These are phyloP conservation scores for Eucalyptus camaldulensis DNA, from an alignment of 345 rosid species.

Conservation along the genomic window DNA sequence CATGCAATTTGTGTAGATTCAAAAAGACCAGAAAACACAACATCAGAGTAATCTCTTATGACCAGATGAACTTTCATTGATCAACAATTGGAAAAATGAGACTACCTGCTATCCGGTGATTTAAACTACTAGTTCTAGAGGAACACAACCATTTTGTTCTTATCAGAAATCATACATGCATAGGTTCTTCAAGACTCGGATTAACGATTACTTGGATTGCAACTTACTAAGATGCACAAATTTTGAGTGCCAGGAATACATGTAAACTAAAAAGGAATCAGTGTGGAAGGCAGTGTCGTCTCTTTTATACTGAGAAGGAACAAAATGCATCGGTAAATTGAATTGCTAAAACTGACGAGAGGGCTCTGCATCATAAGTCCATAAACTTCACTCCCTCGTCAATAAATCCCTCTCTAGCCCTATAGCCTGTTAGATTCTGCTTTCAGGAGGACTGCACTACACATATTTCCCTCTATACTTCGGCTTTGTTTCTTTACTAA, in stretches of 20 bases:
- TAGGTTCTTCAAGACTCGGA: background rate
- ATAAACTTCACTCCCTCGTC: background rate
- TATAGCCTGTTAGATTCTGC: background rate
- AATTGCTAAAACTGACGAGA: background rate
- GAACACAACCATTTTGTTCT: background rate
- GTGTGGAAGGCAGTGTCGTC: background rate
- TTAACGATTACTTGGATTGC: background rate
- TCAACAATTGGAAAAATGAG: background rate
- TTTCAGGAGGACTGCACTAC: conserved; percentile 1
- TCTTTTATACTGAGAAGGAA: background rate
- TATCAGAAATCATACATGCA: background rate
- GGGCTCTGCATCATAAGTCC: background rate
- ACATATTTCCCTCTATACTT: conserved; percentile 90
- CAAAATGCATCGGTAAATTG: background rate
- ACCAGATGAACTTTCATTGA: background rate
- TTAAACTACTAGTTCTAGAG: background rate
- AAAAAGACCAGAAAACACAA: background rate
- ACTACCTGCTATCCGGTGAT: background rate
- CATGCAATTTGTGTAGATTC: background rate
- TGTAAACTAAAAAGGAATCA: background rate
- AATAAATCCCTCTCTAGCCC: background rate
- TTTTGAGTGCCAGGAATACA: background rate
- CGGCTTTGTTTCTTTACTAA: conserved; percentile 47
- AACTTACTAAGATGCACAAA: background rate
- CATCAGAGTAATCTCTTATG: background rate